Evolutionary conservation across 2,329 filamentous ascomycete genomes (phyloP).

Genomic region (Rhexocercosporidium sp.): DNA sequence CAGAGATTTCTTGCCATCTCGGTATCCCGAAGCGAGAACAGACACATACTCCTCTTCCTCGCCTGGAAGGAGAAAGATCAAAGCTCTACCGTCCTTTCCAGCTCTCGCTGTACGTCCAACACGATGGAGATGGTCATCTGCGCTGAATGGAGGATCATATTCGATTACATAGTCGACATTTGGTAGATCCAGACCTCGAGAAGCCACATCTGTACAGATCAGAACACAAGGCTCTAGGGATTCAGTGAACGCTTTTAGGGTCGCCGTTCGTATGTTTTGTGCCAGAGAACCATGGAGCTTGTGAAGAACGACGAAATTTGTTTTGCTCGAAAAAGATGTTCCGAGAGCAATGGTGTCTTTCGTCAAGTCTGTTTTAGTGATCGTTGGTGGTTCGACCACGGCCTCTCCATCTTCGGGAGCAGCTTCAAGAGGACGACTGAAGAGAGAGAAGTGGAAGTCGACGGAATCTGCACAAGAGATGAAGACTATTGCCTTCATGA

Average conservation of each 20-base stretch:
- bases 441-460: conserved; percentile 91
- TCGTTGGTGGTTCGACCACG: conserved; percentile 39
- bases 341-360: conserved; percentile 70
- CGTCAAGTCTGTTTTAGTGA: conserved; percentile 45
- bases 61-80: conserved; percentile 89
- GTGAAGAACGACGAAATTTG: conserved; percentile 80
- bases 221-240: conserved; percentile 79
- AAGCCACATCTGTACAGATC: conserved; percentile 93
- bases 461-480: conserved; percentile 97
- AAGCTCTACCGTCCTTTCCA: conserved; percentile 83
- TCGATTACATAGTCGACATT: conserved; percentile 95
- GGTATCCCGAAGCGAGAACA: conserved; percentile 48
- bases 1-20: conserved; percentile 67
- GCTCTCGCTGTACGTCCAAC: conserved; percentile 95
- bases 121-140: conserved; percentile 91
- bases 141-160: conserved; percentile 93
- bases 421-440: conserved; percentile 51
- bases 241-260: conserved; percentile 78
- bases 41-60: conserved; percentile 89
- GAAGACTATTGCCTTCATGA: conserved; percentile 97
- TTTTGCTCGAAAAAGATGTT: conserved; percentile 73
- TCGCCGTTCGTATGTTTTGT: conserved; percentile 85
- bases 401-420: conserved; percentile 42
- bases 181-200: conserved; percentile 92
- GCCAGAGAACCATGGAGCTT: conserved; percentile 91